phyloP scores from a whole-genome alignment of 2,329 filamentous ascomycete genomes.

The Eurotiales sp. region DNA sequence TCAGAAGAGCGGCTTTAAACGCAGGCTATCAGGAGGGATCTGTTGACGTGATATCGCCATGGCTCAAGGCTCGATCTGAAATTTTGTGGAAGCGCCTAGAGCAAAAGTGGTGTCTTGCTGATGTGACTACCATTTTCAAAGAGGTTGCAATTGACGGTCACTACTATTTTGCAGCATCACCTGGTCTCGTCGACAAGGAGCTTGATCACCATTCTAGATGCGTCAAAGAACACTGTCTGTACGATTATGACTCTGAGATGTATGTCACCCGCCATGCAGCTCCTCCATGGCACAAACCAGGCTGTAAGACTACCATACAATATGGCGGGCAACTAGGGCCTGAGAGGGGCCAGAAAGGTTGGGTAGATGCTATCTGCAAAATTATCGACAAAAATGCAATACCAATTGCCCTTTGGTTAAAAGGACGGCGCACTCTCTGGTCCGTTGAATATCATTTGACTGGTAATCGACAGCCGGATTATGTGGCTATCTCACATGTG shows the following conservation, averaged over 20 bases:
- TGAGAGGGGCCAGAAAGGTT: conserved; percentile 14
- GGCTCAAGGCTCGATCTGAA: conserved; percentile 12
- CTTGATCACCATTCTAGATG: conserved; percentile 17
- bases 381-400: conserved; percentile 15
- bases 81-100: conserved; percentile 11
- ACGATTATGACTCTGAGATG: conserved; percentile 13
- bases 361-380: conserved; percentile 14
- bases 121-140: conserved; percentile 14
- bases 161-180: conserved; percentile 16
- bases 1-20: conserved; percentile 10
- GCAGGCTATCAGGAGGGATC: background rate
- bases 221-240: conserved; percentile 10
- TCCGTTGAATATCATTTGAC: conserved; percentile 15
- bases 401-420: conserved; percentile 17
- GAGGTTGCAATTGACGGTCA: conserved; percentile 17
- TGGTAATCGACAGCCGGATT: conserved; percentile 6
- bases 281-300: conserved; percentile 5
- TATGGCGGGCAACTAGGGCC: conserved; percentile 15
- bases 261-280: conserved; percentile 13
- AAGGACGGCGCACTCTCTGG: conserved; percentile 12
- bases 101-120: conserved; percentile 16
- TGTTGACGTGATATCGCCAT: background rate
- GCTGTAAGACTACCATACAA: conserved; percentile 3
- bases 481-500: conserved; percentile 22
- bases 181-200: conserved; percentile 4